Evolutionary conservation across 23 red algal genomes (phyloP).

Genomic region (Gracilaria domingensis): DNA sequence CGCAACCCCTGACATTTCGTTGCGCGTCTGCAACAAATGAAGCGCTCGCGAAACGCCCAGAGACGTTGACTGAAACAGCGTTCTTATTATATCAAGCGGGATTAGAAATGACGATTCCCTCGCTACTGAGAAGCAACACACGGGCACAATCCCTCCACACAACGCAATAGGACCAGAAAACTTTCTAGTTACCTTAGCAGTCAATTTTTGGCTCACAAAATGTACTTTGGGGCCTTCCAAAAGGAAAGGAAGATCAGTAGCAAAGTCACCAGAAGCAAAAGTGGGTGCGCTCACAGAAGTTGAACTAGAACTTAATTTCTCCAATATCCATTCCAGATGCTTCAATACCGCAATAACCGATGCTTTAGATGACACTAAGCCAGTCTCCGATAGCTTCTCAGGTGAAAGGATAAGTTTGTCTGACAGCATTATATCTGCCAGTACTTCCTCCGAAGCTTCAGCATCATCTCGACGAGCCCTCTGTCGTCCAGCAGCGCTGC

Average conservation of each 20-base stretch:
- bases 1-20: slow-evolving; percentile 58
- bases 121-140: slow-evolving; percentile 79
- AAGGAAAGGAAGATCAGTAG: slow-evolving; percentile 14
- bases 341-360: slow-evolving; percentile 44
- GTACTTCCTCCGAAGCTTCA: slow-evolving; percentile 22
- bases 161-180: slow-evolving; percentile 90
- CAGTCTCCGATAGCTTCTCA: neutral
- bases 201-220: slow-evolving; percentile 83
- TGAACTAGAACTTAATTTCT: neutral
- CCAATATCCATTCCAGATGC: slow-evolving; percentile 64
- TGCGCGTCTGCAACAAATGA: slow-evolving; percentile 79
- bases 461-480: neutral
- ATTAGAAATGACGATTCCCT: slow-evolving; percentile 81
- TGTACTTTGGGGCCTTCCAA: slow-evolving; percentile 21
- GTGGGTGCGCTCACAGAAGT: neutral
- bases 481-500: neutral
- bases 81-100: slow-evolving; percentile 80
- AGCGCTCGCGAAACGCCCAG: slow-evolving; percentile 91
- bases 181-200: slow-evolving; percentile 85
- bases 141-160: slow-evolving; percentile 73
- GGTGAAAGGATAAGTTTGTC: slow-evolving; percentile 23
- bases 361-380: slow-evolving; percentile 21
- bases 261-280: neutral
- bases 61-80: slow-evolving; percentile 84
- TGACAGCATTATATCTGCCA: slow-evolving; percentile 16